Evolutionary conservation across 306 rosid genomes (phyloP), one percentile per base, ranked within the genome.

Genomic region (Canavalia ensiformis): DNA sequence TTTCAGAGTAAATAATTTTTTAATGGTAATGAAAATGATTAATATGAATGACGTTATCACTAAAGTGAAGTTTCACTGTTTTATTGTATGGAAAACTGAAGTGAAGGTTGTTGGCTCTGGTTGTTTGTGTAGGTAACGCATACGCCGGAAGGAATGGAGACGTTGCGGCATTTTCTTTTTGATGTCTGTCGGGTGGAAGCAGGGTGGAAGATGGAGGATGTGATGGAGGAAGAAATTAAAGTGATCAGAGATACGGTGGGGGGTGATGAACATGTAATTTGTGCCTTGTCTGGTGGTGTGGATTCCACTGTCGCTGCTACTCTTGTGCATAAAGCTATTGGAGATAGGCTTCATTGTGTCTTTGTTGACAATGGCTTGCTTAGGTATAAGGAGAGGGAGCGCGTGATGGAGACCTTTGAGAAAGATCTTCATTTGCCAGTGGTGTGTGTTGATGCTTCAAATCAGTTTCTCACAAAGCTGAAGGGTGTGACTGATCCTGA

Each of bases 261-360:
- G 50, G 86, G 90, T 2, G 88, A 89, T 3, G 93, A 91, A 50
- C 97, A 86, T 68, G 98, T 95, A 33, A 91, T 95, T 29, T 95
- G 98, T 42, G 99, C 98, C 4, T 86, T 95, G 69, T 93, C 99
- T 28, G 99, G 99, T 42, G 99, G 99, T 76, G 99, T 95, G 45
- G 99, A 95, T 87, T 95, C 99, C 76, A 89, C 99, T 0, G 98
- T 95, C 86, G 99, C 99, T 34, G 98, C 99, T 12, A 90, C 92
- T 30, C 85, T 95, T n/a, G 97, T 95, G 59, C 97, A 95, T 64
- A 93, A 89, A 80, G 99, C 99, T 25, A 95, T 95, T 57, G 99
- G 98, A 5, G 91, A 89, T 64, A 86, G 99, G 85, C 99, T 93
- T 84, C 98, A 95, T 77, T 95, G 99, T 85, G 80, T 95, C 41